Evolutionary conservation across 805 yeast genomes (phyloP), one percentile per base, ranked within the genome.

Genomic region (Starmerella sirachaensis): DNA sequence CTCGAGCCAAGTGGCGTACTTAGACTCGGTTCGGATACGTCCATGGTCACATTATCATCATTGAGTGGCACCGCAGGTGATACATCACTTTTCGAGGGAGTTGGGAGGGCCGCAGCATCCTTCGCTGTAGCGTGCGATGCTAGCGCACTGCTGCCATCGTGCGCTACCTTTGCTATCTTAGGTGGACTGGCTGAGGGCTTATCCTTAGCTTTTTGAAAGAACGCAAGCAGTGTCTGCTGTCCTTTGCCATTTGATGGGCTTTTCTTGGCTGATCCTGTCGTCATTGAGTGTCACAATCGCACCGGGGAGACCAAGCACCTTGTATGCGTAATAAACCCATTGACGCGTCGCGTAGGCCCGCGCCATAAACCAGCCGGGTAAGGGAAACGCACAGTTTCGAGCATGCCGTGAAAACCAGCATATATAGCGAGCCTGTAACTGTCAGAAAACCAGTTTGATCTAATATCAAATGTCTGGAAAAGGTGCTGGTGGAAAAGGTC

Each of bases 401-500:
- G n/a, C n/a, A n/a, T n/a, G n/a, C n/a, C n/a, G n/a, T n/a, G n/a
- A n/a, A n/a, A n/a, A n/a, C n/a, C n/a, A n/a, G n/a, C n/a, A n/a
- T n/a, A n/a, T n/a, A n/a, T n/a, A n/a, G n/a, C n/a, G n/a, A n/a
- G n/a, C n/a, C n/a, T n/a, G n/a, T n/a, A n/a, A n/a, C n/a, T n/a
- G n/a, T n/a, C n/a, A n/a, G n/a, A n/a, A n/a, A n/a, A n/a, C n/a
- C n/a, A n/a, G n/a, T n/a, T n/a, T n/a, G n/a, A n/a, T n/a, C n/a
- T n/a, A n/a, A n/a, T n/a, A n/a, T n/a, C n/a, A n/a, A 62, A 85
- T 85, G 95, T 84, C 95, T 65, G 95, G 97, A 66, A 86, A 96
- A 77, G 98, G 98, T 63, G 88, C 91, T 84, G 97, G 97, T 64
- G 98, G 97, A 64, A 91, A 91, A 82, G 98, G 98, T 72, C 76